Base-by-base conservation (phyloP, 108 stramenopile species). In the Cyclotella choctawhatcheeana region DNA sequence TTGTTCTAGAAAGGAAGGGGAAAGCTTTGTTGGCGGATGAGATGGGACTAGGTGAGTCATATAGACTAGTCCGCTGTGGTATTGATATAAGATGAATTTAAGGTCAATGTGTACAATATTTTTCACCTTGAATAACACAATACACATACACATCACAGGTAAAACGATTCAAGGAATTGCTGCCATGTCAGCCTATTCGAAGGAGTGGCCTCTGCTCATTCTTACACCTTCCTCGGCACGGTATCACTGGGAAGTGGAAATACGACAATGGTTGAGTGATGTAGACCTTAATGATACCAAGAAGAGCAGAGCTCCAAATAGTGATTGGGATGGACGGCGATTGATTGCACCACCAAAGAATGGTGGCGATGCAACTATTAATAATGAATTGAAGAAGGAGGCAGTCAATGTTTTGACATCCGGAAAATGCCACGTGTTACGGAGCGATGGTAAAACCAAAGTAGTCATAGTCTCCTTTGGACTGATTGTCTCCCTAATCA, bases 181-280 rank as follows among this genome's bases (percentile, higher is more conserved):
- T 0, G 75, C 85, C 52, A 94, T 94, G 82, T 63, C 89, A 0
- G 76, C 85, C n/a, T 98, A 89, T 65, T 51, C 56, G 44, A 60
- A 81, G 0, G 96, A 98, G 47, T 99, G 97, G 97, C 98, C 97
- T 6, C 27, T 97, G 18, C 73, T 99, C 7, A 88, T 99, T 13
- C 73, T 99, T 47, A 90, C 85, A 62, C 98, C 98, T 4, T 90
- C 89, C 48, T 85, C 86, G 34, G 97, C 97, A 0, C 75, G 96
- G 12, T 97, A 93, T 73, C 98, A 98, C 51, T 99, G 98, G 98
- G 92, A 93, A 64, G 75, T 64, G 34, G 98, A 98, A 58, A 92
- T 98, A 64, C 73, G 81, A 35, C 70, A 91, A 35, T 97, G 97
- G 96, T 67, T 96, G 53, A 91, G 90, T 0, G 29, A 37, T n/a